Base-by-base conservation (phyloP, 768 basidiomycete genomes). In the Chlorophyllum brunneum region DNA sequence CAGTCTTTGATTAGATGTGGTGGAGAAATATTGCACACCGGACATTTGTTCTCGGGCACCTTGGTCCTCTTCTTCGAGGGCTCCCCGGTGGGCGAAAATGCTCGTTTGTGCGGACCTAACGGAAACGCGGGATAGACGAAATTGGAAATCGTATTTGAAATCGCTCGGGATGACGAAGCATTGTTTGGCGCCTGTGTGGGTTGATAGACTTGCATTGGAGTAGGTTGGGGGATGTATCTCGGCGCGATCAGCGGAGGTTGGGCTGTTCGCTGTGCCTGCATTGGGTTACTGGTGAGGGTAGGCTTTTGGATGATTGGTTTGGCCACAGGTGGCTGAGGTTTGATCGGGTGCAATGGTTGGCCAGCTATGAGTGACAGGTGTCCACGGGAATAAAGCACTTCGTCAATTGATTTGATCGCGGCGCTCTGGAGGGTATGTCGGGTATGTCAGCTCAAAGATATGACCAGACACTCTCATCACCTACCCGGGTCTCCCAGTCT, bases 331-430 rank as follows among this genome's bases (percentile, higher is more conserved):
- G 59, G 39, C n/a, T 66, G 59, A 42, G 61, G 67, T 38, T 70
- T 72, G 11, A 86, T 66, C 9, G 81, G 76, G 56, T 77, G 73
- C 4, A 86, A 71, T 36, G 87, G 85, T 62, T 90, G 86, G 1
- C 81, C 82, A 31, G 67, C 70, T 49, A 89, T 76, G 18, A 88
- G 66, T 43, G 75, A 62, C 1, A 78, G 63, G 36, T 83, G 73
- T 2, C 85, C 84, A 13, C 85, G 79, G 46, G 67, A 57, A 53
- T 73, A 61, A 11, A 92, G 70, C 2, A 80, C 74, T 53, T 81
- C 73, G 52, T 92, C 90, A 55, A 92, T 90, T 5, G 81, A 80
- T 23, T 68, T 66, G 44, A 92, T 78, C 10, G 90, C 89, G 38
- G 76, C 79, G 58, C 67, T 71, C 88, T 88, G 34, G 5, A n/a